These are phyloP conservation scores for Circinella umbellata DNA, from an alignment of 371 early-diverging fungal species.

Conservation along the genomic window DNA sequence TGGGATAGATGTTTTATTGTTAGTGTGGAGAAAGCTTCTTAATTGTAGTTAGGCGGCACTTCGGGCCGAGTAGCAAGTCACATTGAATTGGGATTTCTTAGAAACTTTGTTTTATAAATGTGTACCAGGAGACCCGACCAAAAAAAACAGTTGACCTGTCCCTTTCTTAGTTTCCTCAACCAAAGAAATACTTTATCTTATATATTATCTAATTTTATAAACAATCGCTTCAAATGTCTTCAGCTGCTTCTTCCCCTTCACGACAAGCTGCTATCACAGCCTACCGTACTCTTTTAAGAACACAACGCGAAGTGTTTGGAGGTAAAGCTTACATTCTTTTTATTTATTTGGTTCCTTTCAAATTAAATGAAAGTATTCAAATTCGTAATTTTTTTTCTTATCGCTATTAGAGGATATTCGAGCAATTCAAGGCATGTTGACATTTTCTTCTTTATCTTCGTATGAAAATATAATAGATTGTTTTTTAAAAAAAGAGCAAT, in stretches of 20 bases:
- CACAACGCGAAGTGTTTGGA: slow-evolving; percentile 49
- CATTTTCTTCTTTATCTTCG: too few species aligned
- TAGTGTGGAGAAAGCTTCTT: neutral
- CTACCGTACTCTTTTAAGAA: slow-evolving; percentile 44
- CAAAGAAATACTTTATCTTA: neutral
- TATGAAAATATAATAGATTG: neutral
- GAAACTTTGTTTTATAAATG: too few species aligned
- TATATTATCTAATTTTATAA: neutral
- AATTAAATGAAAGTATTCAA: neutral
- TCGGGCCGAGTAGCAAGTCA: slow-evolving; percentile 1
- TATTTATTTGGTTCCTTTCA: neutral
- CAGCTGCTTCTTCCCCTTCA: slow-evolving; percentile 27
- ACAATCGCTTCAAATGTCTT: neutral
- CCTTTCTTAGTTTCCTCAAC: neutral
- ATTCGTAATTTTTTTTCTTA: slow-evolving; percentile 2
- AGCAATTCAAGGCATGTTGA: slow-evolving; percentile 37
- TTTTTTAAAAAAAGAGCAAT: neutral
- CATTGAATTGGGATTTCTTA: neutral
- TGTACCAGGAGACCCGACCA: too few species aligned
- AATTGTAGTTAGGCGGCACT: neutral
- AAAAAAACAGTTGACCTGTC: neutral
- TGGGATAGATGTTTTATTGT: neutral
- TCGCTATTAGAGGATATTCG: slow-evolving; percentile 33
- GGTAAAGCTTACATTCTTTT: slow-evolving; percentile 20
- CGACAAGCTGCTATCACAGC: slow-evolving; percentile 47